A percentile compares a stretch with the other conserved stretches of the same genome.
These are phyloP conservation scores for Komagataella ulmi DNA, from an alignment of 805 yeast genomes.

Conservation along the genomic window DNA sequence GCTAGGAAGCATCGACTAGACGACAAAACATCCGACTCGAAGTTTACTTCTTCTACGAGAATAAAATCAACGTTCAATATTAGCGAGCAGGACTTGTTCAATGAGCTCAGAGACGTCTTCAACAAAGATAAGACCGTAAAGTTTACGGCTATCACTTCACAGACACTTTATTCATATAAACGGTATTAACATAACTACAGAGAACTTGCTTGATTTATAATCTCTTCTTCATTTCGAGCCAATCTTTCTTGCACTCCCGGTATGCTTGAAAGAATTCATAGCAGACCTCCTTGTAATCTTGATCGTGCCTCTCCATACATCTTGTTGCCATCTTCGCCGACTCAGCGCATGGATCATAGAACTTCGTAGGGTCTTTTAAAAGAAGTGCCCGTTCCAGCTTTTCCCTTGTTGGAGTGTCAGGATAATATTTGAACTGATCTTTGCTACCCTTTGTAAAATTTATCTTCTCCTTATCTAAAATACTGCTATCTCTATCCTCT, in stretches of 20 bases:
- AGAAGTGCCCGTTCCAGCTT: slow-evolving; percentile 58
- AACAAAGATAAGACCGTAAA: neutral
- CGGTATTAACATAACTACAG: neutral
- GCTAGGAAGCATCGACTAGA: neutral
- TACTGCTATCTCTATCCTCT: slow-evolving; percentile 8
- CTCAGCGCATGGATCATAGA: slow-evolving; percentile 88
- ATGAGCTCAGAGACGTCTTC: neutral
- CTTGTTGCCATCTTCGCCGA: slow-evolving; percentile 76
- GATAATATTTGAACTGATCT: slow-evolving; percentile 56
- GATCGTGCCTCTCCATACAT: slow-evolving; percentile 70
- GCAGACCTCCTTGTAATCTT: slow-evolving; percentile 52
- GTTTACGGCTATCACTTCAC: neutral
- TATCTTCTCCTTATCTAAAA: slow-evolving; percentile 25
- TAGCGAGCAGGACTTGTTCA: neutral
- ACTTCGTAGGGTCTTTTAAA: slow-evolving; percentile 68
- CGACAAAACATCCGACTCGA: neutral
- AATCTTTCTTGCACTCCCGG: slow-evolving; percentile 77
- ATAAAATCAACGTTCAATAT: neutral
- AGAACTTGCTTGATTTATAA: neutral
- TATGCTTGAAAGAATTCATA: slow-evolving; percentile 85
- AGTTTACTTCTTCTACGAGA: neutral
- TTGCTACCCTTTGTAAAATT: slow-evolving; percentile 37
- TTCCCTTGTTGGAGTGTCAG: slow-evolving; percentile 74
- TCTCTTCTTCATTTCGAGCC: slow-evolving; percentile 24
- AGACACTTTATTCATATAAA: neutral